A percentile compares a stretch with the other conserved stretches of the same genome.
These are phyloP conservation scores for Lolium perenne DNA, from an alignment of 176 grass and related monocot genomes.

Conservation along the genomic window DNA sequence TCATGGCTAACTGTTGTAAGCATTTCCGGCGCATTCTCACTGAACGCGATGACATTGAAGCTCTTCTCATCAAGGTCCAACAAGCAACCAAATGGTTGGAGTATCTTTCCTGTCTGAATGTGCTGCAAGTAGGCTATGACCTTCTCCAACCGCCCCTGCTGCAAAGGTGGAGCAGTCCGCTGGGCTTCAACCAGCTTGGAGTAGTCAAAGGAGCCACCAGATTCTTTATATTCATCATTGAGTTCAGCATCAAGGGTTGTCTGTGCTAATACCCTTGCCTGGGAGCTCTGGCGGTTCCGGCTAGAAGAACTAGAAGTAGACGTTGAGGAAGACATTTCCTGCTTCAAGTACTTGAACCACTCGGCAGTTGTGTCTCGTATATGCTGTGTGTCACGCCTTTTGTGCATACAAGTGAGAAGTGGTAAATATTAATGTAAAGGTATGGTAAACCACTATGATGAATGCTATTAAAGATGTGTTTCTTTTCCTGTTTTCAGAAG, in stretches of 20 bases:
- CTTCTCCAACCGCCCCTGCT: slow-evolving; percentile 43
- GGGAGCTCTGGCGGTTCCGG: slow-evolving; percentile 52
- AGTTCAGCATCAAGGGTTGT: slow-evolving; percentile 83
- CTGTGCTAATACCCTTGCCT: slow-evolving; percentile 76
- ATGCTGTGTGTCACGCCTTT: neutral
- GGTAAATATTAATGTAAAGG: slow-evolving; percentile 21
- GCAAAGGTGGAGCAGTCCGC: neutral
- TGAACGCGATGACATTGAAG: slow-evolving; percentile 18
- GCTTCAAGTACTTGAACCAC: neutral
- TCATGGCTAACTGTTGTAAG: slow-evolving; percentile 75
- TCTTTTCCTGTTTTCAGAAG: slow-evolving; percentile 13
- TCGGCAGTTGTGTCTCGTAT: neutral
- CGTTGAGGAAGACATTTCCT: slow-evolving; percentile 72
- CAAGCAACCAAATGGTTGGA: slow-evolving; percentile 86
- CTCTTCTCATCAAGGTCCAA: slow-evolving; percentile 78
- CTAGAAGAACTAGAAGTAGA: slow-evolving; percentile 51
- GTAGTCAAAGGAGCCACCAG: slow-evolving; percentile 77
- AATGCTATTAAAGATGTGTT: neutral
- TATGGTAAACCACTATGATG: neutral
- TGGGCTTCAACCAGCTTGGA: slow-evolving; percentile 62
- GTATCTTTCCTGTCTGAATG: slow-evolving; percentile 76
- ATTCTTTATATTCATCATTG: slow-evolving; percentile 77
- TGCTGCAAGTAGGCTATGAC: slow-evolving; percentile 48
- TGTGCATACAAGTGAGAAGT: slow-evolving; percentile 1
- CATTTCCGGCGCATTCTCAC: slow-evolving; percentile 81